These are phyloP conservation scores for Lactarius psammicola DNA, from an alignment of 768 basidiomycete genomes.

Conservation along the genomic window DNA sequence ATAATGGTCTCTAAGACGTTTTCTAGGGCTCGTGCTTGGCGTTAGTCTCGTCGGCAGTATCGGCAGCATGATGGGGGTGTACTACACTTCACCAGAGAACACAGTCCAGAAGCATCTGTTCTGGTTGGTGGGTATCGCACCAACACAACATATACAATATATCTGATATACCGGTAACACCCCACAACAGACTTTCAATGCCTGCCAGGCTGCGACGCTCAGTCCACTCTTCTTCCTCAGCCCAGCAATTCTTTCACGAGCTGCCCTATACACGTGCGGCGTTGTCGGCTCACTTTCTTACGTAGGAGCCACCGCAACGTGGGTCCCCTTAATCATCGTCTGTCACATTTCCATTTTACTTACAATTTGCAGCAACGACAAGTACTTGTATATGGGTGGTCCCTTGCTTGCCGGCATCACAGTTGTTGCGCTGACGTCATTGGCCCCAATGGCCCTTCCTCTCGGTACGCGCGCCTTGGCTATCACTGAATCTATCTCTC, in stretches of 20 bases:
- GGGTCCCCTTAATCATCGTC: slow-evolving; percentile 26
- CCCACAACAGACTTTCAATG: slow-evolving; percentile 67
- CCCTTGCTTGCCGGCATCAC: slow-evolving; percentile 87
- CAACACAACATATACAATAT: background rate
- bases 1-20: background rate
- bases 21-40: slow-evolving; percentile 73
- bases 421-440: slow-evolving; percentile 80
- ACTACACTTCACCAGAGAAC: slow-evolving; percentile 76
- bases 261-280: slow-evolving; percentile 84
- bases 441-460: slow-evolving; percentile 88
- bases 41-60: slow-evolving; percentile 77
- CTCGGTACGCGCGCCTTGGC: slow-evolving; percentile 76
- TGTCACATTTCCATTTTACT: slow-evolving; percentile 1
- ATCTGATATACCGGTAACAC: background rate
- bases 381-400: slow-evolving; percentile 82
- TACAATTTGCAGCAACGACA: slow-evolving; percentile 53
- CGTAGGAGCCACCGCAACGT: slow-evolving; percentile 85
- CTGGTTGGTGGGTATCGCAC: slow-evolving; percentile 59
- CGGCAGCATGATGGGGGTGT: slow-evolving; percentile 81
- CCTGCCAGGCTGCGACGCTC: slow-evolving; percentile 80
- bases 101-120: slow-evolving; percentile 74
- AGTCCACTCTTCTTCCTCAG: slow-evolving; percentile 87
- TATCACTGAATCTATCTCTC: slow-evolving; percentile 69
- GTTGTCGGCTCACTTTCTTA: slow-evolving; percentile 85
- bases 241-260: slow-evolving; percentile 81